Percentiles rank a stretch among this genome's conserved stretches.
These are phyloP conservation scores for Evansstolkia leycettana DNA, from an alignment of 495 filamentous ascomycete species.

Conservation along the genomic window DNA sequence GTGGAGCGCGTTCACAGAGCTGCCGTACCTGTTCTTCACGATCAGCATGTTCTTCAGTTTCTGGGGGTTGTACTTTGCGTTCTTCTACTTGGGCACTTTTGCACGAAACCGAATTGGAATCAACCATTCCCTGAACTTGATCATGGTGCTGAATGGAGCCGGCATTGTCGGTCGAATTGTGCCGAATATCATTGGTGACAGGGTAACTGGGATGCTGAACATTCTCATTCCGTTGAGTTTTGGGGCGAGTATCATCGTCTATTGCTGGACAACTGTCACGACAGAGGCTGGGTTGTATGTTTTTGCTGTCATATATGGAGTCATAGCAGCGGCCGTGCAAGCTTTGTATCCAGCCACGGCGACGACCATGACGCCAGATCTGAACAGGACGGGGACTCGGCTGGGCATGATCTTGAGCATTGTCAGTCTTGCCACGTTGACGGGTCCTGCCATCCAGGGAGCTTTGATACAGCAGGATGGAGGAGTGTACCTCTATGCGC, in stretches of 20 bases:
- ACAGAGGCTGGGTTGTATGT: conserved; percentile 36
- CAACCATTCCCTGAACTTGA: conserved; percentile 48
- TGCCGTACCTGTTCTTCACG: conserved; percentile 48
- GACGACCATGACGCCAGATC: conserved; percentile 42
- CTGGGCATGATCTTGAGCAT: conserved; percentile 65
- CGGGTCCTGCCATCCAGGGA: conserved; percentile 52
- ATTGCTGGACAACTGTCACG: conserved; percentile 45
- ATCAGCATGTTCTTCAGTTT: conserved; percentile 42
- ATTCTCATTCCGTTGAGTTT: conserved; percentile 33
- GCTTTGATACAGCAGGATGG: conserved; percentile 28
- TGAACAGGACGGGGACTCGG: conserved; percentile 49
- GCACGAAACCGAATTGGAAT: conserved; percentile 37
- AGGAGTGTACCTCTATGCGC: conserved; percentile 32
- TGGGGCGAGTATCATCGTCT: conserved; percentile 31
- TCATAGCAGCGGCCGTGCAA: conserved; percentile 46
- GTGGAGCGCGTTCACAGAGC: conserved; percentile 44
- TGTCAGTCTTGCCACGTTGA: conserved; percentile 46
- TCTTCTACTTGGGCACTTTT: conserved; percentile 51
- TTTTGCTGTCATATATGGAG: conserved; percentile 45
- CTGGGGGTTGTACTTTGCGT: conserved; percentile 52
- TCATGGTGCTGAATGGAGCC: conserved; percentile 55
- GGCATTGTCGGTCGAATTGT: conserved; percentile 47
- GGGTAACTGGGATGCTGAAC: conserved; percentile 39
- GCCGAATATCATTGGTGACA: conserved; percentile 48
- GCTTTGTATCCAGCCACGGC: conserved; percentile 43